Conservation (phyloP, 768 basidiomycete genomes). For the Boletus insuetus region DNA sequence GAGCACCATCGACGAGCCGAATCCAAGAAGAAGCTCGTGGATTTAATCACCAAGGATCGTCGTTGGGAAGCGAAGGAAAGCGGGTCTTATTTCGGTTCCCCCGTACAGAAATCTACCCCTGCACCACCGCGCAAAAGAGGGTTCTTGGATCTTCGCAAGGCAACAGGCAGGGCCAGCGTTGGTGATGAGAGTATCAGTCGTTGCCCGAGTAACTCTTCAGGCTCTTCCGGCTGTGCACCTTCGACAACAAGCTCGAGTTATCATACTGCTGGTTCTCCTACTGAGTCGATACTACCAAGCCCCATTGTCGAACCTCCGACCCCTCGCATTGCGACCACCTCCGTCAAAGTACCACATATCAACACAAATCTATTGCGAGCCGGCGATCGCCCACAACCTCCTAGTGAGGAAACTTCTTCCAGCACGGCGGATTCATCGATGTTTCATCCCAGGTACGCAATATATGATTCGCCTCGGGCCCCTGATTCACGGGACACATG, state of each 20-base stretch:
- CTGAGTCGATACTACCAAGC: background rate
- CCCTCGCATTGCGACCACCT: background rate
- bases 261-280: slow-evolving; percentile 12
- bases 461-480: background rate
- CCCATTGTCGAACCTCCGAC: slow-evolving; percentile 12
- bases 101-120: background rate
- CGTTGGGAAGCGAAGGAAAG: slow-evolving; percentile 4
- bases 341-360: background rate
- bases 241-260: slow-evolving; percentile 1
- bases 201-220: background rate
- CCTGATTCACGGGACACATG: background rate
- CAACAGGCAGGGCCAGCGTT: background rate
- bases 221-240: background rate
- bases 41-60: slow-evolving; percentile 9
- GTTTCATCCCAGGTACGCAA: slow-evolving; percentile 6
- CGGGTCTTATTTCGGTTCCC: slow-evolving; percentile 14
- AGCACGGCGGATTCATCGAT: slow-evolving; percentile 6
- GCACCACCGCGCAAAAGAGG: background rate
- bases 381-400: background rate
- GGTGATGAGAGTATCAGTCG: background rate
- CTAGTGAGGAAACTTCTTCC: background rate
- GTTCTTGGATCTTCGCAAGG: background rate
- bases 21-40: slow-evolving; percentile 14
- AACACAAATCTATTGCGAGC: background rate
- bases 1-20: slow-evolving; percentile 4